Evolutionary conservation across 176 grass and related monocot species (phyloP).

Genomic region (Carex littledalei): DNA sequence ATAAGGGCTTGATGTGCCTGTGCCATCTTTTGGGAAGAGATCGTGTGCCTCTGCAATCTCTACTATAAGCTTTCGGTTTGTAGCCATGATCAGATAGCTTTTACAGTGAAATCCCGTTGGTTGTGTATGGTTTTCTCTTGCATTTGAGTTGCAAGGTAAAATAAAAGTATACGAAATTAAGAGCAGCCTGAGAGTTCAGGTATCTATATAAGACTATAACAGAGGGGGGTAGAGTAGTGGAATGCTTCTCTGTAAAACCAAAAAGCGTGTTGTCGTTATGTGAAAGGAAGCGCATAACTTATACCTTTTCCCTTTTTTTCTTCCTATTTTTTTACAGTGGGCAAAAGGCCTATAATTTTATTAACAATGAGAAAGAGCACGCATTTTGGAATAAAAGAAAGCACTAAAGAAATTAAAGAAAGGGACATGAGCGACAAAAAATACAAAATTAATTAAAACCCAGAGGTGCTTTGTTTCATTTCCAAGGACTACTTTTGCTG

Average conservation of each 20-base stretch:
- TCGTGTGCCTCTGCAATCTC: conserved; percentile 82
- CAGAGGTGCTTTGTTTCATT: conserved; percentile 56
- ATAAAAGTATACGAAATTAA: conserved; percentile 1
- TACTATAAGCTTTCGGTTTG: conserved; percentile 72
- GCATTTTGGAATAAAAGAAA: neutral
- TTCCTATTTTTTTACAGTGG: neutral
- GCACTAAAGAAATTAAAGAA: conserved; percentile 7
- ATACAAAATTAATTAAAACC: conserved; percentile 23
- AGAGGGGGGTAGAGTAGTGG: no score
- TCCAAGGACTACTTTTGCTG: conserved; percentile 27
- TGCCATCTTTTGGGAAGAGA: conserved; percentile 88
- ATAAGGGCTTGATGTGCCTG: conserved; percentile 80
- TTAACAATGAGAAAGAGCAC: neutral
- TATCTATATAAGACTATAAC: no score
- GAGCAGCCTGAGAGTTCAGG: neutral
- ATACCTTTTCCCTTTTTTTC: neutral
- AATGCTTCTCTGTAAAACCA: conserved; percentile 18
- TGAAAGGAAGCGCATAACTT: neutral
- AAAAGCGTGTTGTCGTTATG: neutral
- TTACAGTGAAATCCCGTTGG: neutral
- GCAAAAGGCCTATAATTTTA: neutral
- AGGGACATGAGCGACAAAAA: neutral
- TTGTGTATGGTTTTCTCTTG: conserved; percentile 19
- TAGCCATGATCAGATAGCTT: conserved; percentile 16
- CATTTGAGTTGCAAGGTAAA: neutral